phyloP scores from a whole-genome alignment of 1,139 yeast genomes.

The Suhomyces panamericanus region DNA sequence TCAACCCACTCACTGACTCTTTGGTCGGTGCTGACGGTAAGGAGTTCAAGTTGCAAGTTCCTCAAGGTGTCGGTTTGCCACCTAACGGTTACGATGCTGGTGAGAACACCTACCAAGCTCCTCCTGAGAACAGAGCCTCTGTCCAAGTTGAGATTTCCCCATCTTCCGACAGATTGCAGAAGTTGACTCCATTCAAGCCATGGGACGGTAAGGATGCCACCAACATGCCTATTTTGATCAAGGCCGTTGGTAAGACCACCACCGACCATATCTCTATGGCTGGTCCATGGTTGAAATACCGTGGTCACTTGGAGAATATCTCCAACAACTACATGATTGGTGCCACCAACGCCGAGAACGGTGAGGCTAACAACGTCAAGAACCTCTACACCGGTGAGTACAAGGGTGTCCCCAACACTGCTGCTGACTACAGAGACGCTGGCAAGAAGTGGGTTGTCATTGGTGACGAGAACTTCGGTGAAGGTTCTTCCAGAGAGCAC shows the following conservation, averaged over 20 bases:
- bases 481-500: constrained; percentile 99
- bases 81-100: constrained; percentile 90
- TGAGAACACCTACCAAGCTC: constrained; percentile 96
- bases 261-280: constrained; percentile 99
- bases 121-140: constrained; percentile 81
- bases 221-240: constrained; percentile 89
- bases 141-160: constrained; percentile 81
- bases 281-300: constrained; percentile 99
- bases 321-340: constrained; percentile 99
- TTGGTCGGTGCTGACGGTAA: constrained; percentile 93
- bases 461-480: constrained; percentile 99
- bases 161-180: constrained; percentile 63
- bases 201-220: constrained; percentile 97
- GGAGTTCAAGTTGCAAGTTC: constrained; percentile 90
- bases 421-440: constrained; percentile 89
- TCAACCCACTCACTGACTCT: constrained; percentile 96
- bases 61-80: constrained; percentile 93
- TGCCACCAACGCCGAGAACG: constrained; percentile 96
- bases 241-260: constrained; percentile 97
- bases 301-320: constrained; percentile 99
- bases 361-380: constrained; percentile 88
- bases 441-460: constrained; percentile 96
- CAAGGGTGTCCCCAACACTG: constrained; percentile 96
- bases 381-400: constrained; percentile 91
- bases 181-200: constrained; percentile 51